Evolutionary conservation across 78 protist species (phyloP).

Genomic region (Capsaspora owczarzaki): DNA sequence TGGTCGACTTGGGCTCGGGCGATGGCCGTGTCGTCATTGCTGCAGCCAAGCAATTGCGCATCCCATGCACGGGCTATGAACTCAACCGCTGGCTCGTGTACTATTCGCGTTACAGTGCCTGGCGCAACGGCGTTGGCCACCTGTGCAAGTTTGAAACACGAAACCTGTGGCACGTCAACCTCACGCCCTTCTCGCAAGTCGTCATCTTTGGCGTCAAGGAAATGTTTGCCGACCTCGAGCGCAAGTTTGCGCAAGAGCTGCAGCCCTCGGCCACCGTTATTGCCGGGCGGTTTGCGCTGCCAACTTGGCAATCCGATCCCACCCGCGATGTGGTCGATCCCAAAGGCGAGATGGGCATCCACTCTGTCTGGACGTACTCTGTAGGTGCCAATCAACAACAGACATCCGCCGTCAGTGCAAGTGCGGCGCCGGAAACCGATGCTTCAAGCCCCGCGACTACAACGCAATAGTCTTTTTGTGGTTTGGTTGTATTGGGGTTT

Average conservation of each 20-base stretch:
- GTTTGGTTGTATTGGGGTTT: no score
- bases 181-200: neutral
- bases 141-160: neutral
- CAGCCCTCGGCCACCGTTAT: neutral
- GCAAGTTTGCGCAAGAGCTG: neutral
- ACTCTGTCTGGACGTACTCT: neutral
- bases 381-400: no score
- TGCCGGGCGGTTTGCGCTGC: neutral
- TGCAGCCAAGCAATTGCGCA: neutral
- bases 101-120: neutral
- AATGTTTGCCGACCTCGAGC: neutral
- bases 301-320: neutral
- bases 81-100: constrained; percentile 1
- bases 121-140: neutral
- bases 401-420: no score
- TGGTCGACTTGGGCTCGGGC: constrained; percentile 7
- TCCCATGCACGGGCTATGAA: neutral
- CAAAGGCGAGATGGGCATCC: neutral
- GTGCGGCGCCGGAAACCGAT: no score
- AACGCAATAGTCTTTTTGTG: no score
- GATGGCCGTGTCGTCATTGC: constrained; percentile 4
- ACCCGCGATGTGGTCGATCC: neutral
- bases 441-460: no score
- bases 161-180: neutral
- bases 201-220: constrained; percentile 1